Base-by-base conservation (phyloP, 2,329 filamentous ascomycete species). In the Zymoseptoria ardabiliae region DNA sequence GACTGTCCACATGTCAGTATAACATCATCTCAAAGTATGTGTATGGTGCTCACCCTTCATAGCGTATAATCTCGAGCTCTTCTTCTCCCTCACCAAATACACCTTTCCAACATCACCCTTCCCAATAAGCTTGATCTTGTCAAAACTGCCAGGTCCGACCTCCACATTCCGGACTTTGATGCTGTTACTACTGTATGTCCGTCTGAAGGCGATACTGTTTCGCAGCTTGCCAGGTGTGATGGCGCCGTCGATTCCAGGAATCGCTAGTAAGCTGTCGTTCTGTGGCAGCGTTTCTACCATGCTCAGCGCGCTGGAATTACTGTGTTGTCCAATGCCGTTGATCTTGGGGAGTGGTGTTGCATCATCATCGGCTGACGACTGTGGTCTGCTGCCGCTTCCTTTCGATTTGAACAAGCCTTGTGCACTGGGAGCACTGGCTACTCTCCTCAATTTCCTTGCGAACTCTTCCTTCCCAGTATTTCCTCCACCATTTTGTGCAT, bases 21-120 rank as follows among this genome's bases (percentile, higher is more conserved):
- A 23, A 21, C 22, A 23, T 2, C 13, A 17, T 10, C 50, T 17
- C 30, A n/a, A n/a, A 45, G 10, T 10, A 41, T 50, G 3, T n/a
- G 57, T 11, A 25, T 9, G 9, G 28, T 20, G 74, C 81, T 67
- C 74, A 97, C 93, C 93, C 78, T 99, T 99, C 94, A 99, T 99
- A 57, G 94, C 94, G 77, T 97, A 99, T 55, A 99, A 78, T 66
- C 94, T 84, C 68, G 86, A 87, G 70, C 92, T 96, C 83, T 97
- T 97, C 85, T 99, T 99, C 77, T 99, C 94, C 67, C 91, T 85
- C 55, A 99, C 94, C 66, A 99, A 79, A 73, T 99, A 99, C 1
- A 99, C 94, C 79, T 99, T 99, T 63, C 94, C 94, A 22, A 99
- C 94, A 75, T 99, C 94, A 60, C 94, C 94, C 79, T 99, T 99